Evolutionary conservation across 805 yeast genomes (phyloP).

Genomic region (Lipomyces yamadae): DNA sequence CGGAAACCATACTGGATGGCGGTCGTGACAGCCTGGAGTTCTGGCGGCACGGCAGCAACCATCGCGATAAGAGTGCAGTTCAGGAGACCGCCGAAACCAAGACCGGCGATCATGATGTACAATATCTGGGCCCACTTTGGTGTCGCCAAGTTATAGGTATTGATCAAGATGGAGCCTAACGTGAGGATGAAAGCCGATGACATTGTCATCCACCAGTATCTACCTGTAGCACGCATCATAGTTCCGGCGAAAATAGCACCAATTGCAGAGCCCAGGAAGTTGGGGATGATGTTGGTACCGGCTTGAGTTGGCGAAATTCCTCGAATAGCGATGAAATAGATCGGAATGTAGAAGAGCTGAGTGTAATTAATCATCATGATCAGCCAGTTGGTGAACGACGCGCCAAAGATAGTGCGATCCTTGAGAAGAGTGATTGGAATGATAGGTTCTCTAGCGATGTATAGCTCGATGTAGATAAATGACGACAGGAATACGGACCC

Average conservation of each 20-base stretch:
- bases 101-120: conserved; percentile 55
- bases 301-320: conserved; percentile 59
- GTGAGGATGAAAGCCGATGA: conserved; percentile 36
- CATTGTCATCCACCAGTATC: conserved; percentile 37
- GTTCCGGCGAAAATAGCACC: conserved; percentile 73
- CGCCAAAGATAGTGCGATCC: conserved; percentile 64
- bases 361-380: conserved; percentile 71
- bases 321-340: conserved; percentile 63
- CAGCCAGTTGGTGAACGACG: conserved; percentile 73
- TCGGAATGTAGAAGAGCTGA: conserved; percentile 69
- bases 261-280: conserved; percentile 67
- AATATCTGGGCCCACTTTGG: conserved; percentile 24
- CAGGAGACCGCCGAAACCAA: conserved; percentile 60
- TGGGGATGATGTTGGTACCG: conserved; percentile 57
- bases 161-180: conserved; percentile 26
- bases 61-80: conserved; percentile 66
- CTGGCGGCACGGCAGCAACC: conserved; percentile 63
- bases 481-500: conserved; percentile 46
- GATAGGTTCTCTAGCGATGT: conserved; percentile 65
- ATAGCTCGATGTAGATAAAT: conserved; percentile 59
- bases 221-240: conserved; percentile 68
- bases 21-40: conserved; percentile 72
- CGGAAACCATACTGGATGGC: conserved; percentile 77
- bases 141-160: conserved; percentile 20
- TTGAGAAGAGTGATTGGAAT: conserved; percentile 63